Evolutionary conservation across 2,329 filamentous ascomycete species (phyloP), one percentile per base, ranked within the genome.

Genomic region (Botryosphaeria dothidea): DNA sequence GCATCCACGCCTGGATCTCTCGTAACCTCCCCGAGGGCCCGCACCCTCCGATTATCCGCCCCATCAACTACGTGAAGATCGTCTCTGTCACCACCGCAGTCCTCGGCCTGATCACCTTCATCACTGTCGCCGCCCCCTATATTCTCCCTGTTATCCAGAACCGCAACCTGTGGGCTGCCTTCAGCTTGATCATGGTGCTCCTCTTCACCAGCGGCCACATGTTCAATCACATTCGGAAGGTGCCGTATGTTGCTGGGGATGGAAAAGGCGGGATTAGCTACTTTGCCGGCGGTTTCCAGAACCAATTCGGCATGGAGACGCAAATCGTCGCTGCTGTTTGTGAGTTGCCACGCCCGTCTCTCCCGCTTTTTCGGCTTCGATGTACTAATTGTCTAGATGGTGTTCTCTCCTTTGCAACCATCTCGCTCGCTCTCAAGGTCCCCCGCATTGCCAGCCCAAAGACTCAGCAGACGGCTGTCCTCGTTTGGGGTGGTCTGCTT

Each of bases 161-260:
- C 82, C 90, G 94, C 71, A 98, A 96, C 73, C 81, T 98, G 19
- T 99, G 95, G 95, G 93, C 94, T 25, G 92, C 91, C 23, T 79
- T 96, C 72, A 96, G 91, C 78, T 82, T 99, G 70, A 93, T 98
- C 72, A 84, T 89, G 15, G 93, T 99, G 68, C 86, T 99, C 46
- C 84, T 97, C 65, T 99, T 98, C 81, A 97, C 91, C 52, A 95
- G 91, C 71, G 96, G 95, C 43, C 93, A 98, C 80, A 99, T 99
- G 96, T 99, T 96, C 85, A 99, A 98, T 79, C 93, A 97, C 75
- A 99, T 99, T 74, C 88, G 96, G 71, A 94, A 95, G 77, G 92
- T 96, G 2, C 95, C 95, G 2, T 99, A 99, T 72, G 92, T 98
- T 34, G 85, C 88, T 46, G 91, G 90, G 46, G 89, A 98, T 75